These are phyloP conservation scores for Euphorbia celastroides DNA, from an alignment of 441 rosid species.

Conservation along the genomic window DNA sequence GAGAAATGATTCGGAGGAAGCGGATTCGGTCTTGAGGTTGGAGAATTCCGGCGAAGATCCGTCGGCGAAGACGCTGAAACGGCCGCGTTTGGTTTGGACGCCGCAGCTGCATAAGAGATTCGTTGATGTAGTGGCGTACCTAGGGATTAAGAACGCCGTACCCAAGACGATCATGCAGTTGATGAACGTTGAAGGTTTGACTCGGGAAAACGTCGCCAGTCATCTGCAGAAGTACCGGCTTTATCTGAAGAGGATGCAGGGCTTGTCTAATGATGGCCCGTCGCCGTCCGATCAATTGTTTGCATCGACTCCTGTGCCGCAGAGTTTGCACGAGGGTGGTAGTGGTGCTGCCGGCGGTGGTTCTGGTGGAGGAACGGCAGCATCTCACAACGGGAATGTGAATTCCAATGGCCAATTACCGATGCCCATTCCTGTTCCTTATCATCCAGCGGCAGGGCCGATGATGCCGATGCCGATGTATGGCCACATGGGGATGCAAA, in stretches of 20 bases:
- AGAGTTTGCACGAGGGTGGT: slow-evolving; percentile 46
- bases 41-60: slow-evolving; percentile 42
- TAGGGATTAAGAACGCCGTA: slow-evolving; percentile 90
- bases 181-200: slow-evolving; percentile 96
- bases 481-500: slow-evolving; percentile 61
- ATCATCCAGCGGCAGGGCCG: slow-evolving; percentile 31
- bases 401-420: background rate
- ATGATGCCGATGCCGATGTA: slow-evolving; percentile 74
- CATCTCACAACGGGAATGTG: slow-evolving; percentile 2
- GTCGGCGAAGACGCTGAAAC: slow-evolving; percentile 52
- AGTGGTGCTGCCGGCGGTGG: slow-evolving; percentile 22
- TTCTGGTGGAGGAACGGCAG: slow-evolving; percentile 2
- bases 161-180: slow-evolving; percentile 99
- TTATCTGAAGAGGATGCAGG: slow-evolving; percentile 87
- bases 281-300: slow-evolving; percentile 76
- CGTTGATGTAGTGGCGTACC: slow-evolving; percentile 83
- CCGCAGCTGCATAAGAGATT: slow-evolving; percentile 97
- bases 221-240: slow-evolving; percentile 92
- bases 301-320: slow-evolving; percentile 68
- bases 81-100: slow-evolving; percentile 93
- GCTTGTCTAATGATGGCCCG: slow-evolving; percentile 52
- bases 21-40: slow-evolving; percentile 43
- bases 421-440: slow-evolving; percentile 37
- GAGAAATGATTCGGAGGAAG: slow-evolving; percentile 48
- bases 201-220: slow-evolving; percentile 94